Conservation (phyloP, 2,329 filamentous ascomycete genomes). For the Calonectria ilicicola region DNA sequence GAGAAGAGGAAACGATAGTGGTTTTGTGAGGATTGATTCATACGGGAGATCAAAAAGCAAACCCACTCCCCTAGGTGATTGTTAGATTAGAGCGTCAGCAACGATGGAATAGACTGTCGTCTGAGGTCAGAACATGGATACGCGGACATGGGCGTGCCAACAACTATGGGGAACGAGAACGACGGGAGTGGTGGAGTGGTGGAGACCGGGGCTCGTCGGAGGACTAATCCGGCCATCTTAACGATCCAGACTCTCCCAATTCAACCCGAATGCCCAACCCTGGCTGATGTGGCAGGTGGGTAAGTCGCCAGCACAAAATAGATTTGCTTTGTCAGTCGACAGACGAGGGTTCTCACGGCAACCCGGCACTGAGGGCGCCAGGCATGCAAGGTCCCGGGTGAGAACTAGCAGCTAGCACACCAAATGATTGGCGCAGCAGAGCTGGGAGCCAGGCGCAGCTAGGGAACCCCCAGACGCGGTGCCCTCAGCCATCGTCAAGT, state of each 20-base stretch:
- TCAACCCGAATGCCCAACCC: not conserved
- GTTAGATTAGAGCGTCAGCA: slow-evolving; percentile 5
- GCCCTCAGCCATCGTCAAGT: not conserved
- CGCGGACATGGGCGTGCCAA: slow-evolving; percentile 8
- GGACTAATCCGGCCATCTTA: not conserved
- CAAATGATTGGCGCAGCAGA: slow-evolving; percentile 36
- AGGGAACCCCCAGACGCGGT: not conserved
- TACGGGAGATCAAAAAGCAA: not conserved
- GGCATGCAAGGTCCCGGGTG: slow-evolving; percentile 17
- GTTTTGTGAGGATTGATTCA: not conserved
- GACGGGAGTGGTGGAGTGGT: not conserved
- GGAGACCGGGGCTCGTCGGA: not conserved
- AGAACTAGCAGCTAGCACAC: slow-evolving; percentile 26
- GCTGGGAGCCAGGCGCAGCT: not conserved
- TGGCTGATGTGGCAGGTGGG: not conserved
- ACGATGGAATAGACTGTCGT: not conserved
- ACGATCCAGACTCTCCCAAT: not conserved
- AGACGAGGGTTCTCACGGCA: slow-evolving; percentile 25
- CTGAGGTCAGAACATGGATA: slow-evolving; percentile 4
- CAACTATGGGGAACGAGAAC: slow-evolving; percentile 7
- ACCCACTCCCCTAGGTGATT: not conserved
- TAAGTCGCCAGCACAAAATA: not conserved
- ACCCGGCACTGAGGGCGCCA: slow-evolving; percentile 28
- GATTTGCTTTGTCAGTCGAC: not conserved
- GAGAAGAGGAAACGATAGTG: not conserved